Evolutionary conservation across 2,329 filamentous ascomycete species (phyloP), one percentile per base, ranked within the genome.

Genomic region (Colletotrichum chrysophilum): DNA sequence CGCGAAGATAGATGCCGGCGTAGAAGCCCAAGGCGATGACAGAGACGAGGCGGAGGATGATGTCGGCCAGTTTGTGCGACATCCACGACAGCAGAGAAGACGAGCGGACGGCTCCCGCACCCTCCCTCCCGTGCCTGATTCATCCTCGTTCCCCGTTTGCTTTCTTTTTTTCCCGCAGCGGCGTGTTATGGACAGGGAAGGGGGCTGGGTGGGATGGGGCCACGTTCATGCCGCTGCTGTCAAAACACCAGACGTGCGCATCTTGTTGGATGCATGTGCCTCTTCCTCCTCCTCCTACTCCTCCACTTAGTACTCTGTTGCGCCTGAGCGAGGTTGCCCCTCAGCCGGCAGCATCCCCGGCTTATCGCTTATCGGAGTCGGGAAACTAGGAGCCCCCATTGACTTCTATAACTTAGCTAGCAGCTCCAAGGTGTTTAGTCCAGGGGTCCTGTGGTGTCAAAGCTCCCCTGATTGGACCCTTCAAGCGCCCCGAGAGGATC

Each of bases 161-260:
- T 30, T 55, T 36, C 14, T n/a, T 60, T 16, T 43, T 32, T 13
- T 36, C 38, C 48, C 34, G 21, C 14, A 6, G n/a, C 34, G 12
- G 10, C 13, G 24, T 52, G 21, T 21, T 26, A 38, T 48, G 52
- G 24, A 62, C 64, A 55, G n/a, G 70, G 64, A 52, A 52, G 43
- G 43, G n/a, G 56, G 48, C 61, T n/a, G 21, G 52, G 48, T 14
- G 43, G 34, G 70, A 43, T 56, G 58, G 68, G 58, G 68, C 43
- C 68, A 66, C 28, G 68, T 75, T 73, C 73, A 75, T 75, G 71
- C 71, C 56, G 36, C 68, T 56, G 52, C 69, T 38, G 69, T 72
- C 73, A 68, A 73, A 75, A 73, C 73, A 56, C 70, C 30, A 68
- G 64, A 60, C 67, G 67, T 70, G 67, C 67, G 67, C 66, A 60